phyloP scores from a whole-genome alignment of 2,329 filamentous ascomycete genomes.

The Aspergillus sp. region DNA sequence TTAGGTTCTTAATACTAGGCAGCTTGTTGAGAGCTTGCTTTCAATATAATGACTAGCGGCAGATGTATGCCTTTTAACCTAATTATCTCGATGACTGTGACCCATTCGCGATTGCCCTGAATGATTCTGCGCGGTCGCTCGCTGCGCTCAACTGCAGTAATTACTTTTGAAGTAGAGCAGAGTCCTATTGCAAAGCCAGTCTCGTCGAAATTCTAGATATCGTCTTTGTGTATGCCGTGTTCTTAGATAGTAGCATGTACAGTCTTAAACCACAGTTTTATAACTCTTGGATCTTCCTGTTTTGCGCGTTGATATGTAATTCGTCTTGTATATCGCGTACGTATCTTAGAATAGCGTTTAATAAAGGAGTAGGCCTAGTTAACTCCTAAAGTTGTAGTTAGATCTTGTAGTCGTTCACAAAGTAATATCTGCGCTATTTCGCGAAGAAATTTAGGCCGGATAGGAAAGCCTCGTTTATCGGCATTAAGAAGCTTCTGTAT shows the following conservation, averaged over 20 bases:
- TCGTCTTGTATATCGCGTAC: constrained; percentile 1
- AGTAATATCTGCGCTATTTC: constrained; percentile 1
- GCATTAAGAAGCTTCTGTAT: constrained; percentile 1
- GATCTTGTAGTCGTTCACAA: not conserved
- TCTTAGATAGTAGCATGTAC: not conserved
- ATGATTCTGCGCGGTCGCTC: too few species aligned
- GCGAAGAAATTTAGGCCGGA: constrained; percentile 4
- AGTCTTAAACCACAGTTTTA: not conserved
- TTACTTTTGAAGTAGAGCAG: too few species aligned
- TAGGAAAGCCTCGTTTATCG: constrained; percentile 3
- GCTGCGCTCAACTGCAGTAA: too few species aligned
- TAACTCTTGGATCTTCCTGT: not conserved
- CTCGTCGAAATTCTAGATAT: constrained; percentile 7
- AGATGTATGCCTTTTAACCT: too few species aligned
- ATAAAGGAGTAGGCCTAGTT: constrained; percentile 3
- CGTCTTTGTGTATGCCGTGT: not conserved
- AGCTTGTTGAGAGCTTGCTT: too few species aligned
- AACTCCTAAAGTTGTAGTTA: not conserved
- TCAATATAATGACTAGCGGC: too few species aligned
- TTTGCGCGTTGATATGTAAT: constrained; percentile 1
- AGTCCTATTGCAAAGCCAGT: constrained; percentile 11
- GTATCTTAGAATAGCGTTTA: constrained; percentile 5
- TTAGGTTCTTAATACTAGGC: too few species aligned
- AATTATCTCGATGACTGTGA: too few species aligned
- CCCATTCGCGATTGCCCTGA: too few species aligned